Evolutionary conservation across 2,329 filamentous ascomycete genomes (phyloP).

Genomic region (Epichloe gansuensis): DNA sequence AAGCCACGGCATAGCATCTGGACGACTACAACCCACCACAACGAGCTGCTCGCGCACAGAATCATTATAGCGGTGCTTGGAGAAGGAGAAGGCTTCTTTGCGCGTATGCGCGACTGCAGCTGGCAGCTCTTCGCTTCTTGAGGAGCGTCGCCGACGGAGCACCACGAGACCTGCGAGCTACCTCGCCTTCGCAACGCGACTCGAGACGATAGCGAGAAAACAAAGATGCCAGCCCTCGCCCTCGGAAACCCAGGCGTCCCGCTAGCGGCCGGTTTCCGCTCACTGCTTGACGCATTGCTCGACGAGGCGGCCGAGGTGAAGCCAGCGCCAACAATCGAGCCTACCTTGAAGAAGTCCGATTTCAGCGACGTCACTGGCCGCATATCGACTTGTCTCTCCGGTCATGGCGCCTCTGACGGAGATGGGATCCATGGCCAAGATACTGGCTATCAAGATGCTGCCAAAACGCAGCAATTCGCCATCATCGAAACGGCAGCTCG

Average conservation of each 20-base stretch:
- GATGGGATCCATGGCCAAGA: slow-evolving; percentile 11
- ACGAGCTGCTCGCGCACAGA: background rate
- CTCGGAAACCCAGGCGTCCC: slow-evolving; percentile 35
- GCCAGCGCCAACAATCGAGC: slow-evolving; percentile 52
- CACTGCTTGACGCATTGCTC: slow-evolving; percentile 45
- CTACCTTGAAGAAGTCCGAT: slow-evolving; percentile 59
- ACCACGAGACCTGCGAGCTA: background rate
- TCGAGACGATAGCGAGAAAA: background rate
- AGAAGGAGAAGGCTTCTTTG: background rate
- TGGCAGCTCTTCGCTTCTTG: background rate
- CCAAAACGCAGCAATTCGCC: slow-evolving; percentile 44
- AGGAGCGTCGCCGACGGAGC: background rate
- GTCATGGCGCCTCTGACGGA: slow-evolving; percentile 16
- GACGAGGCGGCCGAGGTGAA: slow-evolving; percentile 47
- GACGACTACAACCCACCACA: background rate
- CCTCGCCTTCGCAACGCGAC: background rate
- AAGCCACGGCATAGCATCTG: background rate
- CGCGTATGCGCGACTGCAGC: background rate
- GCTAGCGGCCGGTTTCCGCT: slow-evolving; percentile 40
- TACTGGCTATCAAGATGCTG: slow-evolving; percentile 27
- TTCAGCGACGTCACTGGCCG: slow-evolving; percentile 37
- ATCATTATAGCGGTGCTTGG: background rate
- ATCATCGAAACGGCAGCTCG: slow-evolving; percentile 76
- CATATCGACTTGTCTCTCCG: slow-evolving; percentile 25
- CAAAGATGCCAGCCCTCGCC: slow-evolving; percentile 38